Percentiles rank a stretch among this genome's conserved stretches.
phyloP scores from a whole-genome alignment of 495 filamentous ascomycete species.

The Xylaria sp. region DNA sequence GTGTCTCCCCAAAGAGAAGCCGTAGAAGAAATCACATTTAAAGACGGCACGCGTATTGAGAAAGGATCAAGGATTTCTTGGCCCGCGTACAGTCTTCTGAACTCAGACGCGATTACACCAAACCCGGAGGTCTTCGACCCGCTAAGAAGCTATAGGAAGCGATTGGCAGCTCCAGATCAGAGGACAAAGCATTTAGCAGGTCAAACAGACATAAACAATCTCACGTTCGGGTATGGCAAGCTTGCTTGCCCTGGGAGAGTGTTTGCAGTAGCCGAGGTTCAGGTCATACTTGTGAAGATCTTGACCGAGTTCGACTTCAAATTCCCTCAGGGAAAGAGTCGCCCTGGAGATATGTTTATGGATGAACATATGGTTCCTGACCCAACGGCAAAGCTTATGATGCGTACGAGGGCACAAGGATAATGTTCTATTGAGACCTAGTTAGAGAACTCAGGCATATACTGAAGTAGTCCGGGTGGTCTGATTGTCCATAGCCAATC shows the following conservation, averaged over 20 bases:
- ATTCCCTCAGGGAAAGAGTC: not conserved
- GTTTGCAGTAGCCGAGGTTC: not conserved
- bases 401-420: no score
- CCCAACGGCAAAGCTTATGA: not conserved
- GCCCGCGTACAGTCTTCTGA: not conserved
- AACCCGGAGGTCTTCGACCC: not conserved
- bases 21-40: not conserved
- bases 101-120: not conserved
- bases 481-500: no score
- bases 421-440: no score
- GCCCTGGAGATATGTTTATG: not conserved
- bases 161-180: not conserved
- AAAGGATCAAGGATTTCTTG: not conserved
- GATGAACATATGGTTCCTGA: conserved; percentile 1
- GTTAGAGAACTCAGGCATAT: no score
- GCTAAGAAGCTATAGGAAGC: not conserved
- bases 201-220: not conserved
- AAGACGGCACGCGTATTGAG: conserved; percentile 3
- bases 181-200: not conserved
- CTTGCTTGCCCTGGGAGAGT: conserved; percentile 3
- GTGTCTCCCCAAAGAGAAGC: conserved; percentile 22
- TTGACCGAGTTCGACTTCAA: conserved; percentile 6
- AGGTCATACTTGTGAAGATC: not conserved
- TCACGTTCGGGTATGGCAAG: conserved; percentile 8
- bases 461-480: no score